Conservation (phyloP, 805 yeast genomes). For the Spathaspora girioi region DNA sequence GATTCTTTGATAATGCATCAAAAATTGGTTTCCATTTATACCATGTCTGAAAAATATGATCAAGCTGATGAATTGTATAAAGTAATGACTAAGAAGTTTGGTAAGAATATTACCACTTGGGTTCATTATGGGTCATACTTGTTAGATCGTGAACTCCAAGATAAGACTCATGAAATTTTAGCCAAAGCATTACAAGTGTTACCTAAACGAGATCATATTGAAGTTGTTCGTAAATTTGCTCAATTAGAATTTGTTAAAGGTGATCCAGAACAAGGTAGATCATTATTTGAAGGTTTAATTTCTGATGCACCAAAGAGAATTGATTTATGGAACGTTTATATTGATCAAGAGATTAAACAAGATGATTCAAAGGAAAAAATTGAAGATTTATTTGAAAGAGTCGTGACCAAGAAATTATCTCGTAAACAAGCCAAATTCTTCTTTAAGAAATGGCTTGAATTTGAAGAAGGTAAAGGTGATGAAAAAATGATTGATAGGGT, state of each 20-base stretch:
- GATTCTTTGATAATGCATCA: conserved; percentile 80
- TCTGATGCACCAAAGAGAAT: conserved; percentile 88
- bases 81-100: conserved; percentile 70
- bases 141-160: conserved; percentile 53
- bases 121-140: conserved; percentile 74
- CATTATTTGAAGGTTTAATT: conserved; percentile 87
- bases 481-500: conserved; percentile 74
- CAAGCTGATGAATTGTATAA: conserved; percentile 70
- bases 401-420: conserved; percentile 59
- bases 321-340: conserved; percentile 92
- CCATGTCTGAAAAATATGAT: conserved; percentile 65
- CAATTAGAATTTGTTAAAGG: conserved; percentile 84
- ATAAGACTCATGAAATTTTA: conserved; percentile 68
- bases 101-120: conserved; percentile 74
- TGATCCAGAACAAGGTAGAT: conserved; percentile 91
- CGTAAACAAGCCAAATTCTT: conserved; percentile 92
- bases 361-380: conserved; percentile 58
- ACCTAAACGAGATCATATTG: conserved; percentile 71
- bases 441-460: conserved; percentile 87
- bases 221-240: conserved; percentile 82
- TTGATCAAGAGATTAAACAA: conserved; percentile 85
- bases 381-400: conserved; percentile 81
- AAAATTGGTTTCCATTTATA: conserved; percentile 71
- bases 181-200: conserved; percentile 69
- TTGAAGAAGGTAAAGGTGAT: conserved; percentile 68